A percentile compares a stretch with the other conserved stretches of the same genome.
phyloP scores from a whole-genome alignment of 441 rosid species.

The Eutrema salsugineum region DNA sequence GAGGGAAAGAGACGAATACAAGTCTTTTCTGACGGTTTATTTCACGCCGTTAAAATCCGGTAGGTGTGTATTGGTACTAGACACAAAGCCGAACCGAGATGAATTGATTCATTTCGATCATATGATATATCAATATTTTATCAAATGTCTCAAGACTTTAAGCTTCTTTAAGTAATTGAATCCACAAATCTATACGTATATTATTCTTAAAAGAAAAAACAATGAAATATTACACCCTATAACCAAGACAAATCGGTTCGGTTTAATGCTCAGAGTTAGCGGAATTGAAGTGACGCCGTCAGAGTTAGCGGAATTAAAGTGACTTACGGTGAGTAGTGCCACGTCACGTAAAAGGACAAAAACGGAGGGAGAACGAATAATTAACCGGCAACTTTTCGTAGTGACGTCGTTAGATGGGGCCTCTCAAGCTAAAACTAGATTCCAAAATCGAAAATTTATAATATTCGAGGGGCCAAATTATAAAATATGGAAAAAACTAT shows the following conservation, averaged over 20 bases:
- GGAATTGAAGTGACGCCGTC: constrained; percentile 36
- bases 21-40: constrained; percentile 50
- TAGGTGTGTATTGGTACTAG: not conserved
- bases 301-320: constrained; percentile 36
- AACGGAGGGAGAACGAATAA: constrained; percentile 25
- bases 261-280: constrained; percentile 20
- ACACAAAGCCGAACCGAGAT: not conserved
- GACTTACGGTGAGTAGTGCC: constrained; percentile 27
- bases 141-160: not conserved
- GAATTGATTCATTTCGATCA: not conserved
- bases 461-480: constrained; percentile 9
- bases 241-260: not conserved
- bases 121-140: not conserved
- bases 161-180: no score
- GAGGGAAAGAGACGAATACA: constrained; percentile 36
- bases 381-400: constrained; percentile 24
- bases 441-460: not conserved
- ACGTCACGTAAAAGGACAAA: constrained; percentile 31
- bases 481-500: not conserved
- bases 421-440: constrained; percentile 1
- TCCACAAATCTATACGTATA: not conserved
- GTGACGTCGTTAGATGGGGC: constrained; percentile 33
- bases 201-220: not conserved
- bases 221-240: not conserved
- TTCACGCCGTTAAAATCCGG: constrained; percentile 48